Evolutionary conservation across 805 yeast genomes (phyloP).

Genomic region (Sporopachydermia quercuum): DNA sequence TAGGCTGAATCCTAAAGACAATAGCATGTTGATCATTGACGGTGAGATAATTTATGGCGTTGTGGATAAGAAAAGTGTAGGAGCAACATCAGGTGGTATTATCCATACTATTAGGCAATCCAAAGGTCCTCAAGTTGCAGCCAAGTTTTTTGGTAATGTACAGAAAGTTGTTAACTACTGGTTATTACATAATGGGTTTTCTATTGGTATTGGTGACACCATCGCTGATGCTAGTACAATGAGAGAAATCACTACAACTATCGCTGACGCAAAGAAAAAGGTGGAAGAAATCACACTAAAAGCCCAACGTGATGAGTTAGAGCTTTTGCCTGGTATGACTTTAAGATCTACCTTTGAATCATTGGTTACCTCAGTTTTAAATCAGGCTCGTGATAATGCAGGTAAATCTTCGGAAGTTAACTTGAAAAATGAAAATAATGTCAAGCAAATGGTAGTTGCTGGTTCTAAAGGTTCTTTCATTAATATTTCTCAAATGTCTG

Average conservation of each 20-base stretch:
- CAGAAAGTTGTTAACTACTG: slow-evolving; percentile 95
- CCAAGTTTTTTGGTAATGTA: slow-evolving; percentile 77
- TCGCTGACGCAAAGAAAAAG: slow-evolving; percentile 81
- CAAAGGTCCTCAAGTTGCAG: slow-evolving; percentile 85
- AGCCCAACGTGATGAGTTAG: slow-evolving; percentile 77
- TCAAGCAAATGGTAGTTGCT: slow-evolving; percentile 97
- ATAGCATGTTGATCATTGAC: slow-evolving; percentile 88
- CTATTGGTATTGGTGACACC: slow-evolving; percentile 99
- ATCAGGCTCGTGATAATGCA: slow-evolving; percentile 97
- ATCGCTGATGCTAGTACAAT: slow-evolving; percentile 96
- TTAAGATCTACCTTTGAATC: slow-evolving; percentile 96
- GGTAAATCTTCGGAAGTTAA: slow-evolving; percentile 98
- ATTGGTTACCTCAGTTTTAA: slow-evolving; percentile 84
- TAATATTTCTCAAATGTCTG: slow-evolving; percentile 98
- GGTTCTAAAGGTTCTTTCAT: slow-evolving; percentile 99
- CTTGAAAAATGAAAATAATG: slow-evolving; percentile 86
- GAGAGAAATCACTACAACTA: slow-evolving; percentile 85
- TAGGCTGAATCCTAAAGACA: slow-evolving; percentile 72
- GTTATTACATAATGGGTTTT: slow-evolving; percentile 93
- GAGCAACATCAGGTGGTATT: slow-evolving; percentile 96
- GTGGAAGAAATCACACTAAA: slow-evolving; percentile 88
- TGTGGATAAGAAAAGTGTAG: slow-evolving; percentile 95
- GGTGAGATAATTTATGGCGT: slow-evolving; percentile 98
- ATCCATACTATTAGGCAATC: slow-evolving; percentile 96
- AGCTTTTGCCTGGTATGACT: slow-evolving; percentile 99